Evolutionary conservation across 176 grass and related monocot genomes (phyloP).

Genomic region (Oryza glumipatula): DNA sequence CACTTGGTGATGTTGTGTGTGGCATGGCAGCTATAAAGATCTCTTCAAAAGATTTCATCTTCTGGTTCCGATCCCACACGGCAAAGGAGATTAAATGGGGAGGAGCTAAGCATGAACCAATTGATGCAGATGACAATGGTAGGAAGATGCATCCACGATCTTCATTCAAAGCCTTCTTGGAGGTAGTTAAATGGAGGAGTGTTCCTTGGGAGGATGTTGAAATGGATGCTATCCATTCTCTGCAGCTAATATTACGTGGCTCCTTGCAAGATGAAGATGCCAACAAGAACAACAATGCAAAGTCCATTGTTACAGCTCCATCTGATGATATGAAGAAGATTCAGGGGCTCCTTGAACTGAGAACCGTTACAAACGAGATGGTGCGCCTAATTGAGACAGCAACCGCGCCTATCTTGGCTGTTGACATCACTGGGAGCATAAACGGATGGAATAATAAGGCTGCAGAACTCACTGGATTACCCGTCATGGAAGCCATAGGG

Average conservation of each 20-base stretch:
- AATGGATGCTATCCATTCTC: conserved; percentile 98
- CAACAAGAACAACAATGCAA: conserved; percentile 59
- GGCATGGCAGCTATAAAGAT: conserved; percentile 96
- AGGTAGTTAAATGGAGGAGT: conserved; percentile 95
- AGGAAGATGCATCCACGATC: conserved; percentile 87
- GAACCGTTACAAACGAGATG: conserved; percentile 89
- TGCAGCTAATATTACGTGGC: conserved; percentile 90
- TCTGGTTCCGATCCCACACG: conserved; percentile 90
- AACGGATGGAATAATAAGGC: conserved; percentile 93
- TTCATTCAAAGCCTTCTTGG: conserved; percentile 96
- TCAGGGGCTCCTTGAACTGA: conserved; percentile 74
- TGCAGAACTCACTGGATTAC: conserved; percentile 82
- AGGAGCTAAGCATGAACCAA: conserved; percentile 80
- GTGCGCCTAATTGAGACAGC: conserved; percentile 93
- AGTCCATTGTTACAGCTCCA: conserved; percentile 68
- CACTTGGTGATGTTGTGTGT: conserved; percentile 74
- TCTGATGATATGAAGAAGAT: conserved; percentile 77
- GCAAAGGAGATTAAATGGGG: conserved; percentile 98
- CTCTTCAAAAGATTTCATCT: conserved; percentile 82
- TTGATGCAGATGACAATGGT: conserved; percentile 61
- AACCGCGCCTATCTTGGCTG: conserved; percentile 82
- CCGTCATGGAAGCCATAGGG: conserved; percentile 77
- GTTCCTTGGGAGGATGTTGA: conserved; percentile 98
- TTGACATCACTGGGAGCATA: conserved; percentile 74
- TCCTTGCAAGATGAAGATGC: conserved; percentile 74